Conservation (phyloP, 1,284 basidiomycete genomes). For the Puccinia novopanici region DNA sequence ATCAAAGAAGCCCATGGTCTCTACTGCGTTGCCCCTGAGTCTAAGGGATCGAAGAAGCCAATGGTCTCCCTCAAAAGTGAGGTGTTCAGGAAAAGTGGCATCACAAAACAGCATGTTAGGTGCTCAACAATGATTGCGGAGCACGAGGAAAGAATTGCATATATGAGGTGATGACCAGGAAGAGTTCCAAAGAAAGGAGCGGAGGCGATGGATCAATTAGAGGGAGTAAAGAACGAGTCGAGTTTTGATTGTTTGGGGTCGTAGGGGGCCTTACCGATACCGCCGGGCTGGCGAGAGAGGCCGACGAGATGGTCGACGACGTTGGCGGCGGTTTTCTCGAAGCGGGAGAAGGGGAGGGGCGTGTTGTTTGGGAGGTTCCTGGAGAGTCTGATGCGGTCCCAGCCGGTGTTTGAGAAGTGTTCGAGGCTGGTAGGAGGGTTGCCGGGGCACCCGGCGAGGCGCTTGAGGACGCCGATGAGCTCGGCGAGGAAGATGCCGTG, state of each 20-base stretch:
- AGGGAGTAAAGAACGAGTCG: slow-evolving; percentile 13
- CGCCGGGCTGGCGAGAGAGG: slow-evolving; percentile 12
- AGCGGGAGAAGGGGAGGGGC: neutral
- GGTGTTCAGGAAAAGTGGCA: too few species aligned
- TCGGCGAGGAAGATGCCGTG: slow-evolving; percentile 37
- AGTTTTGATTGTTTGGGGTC: slow-evolving; percentile 33
- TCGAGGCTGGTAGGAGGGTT: slow-evolving; percentile 1
- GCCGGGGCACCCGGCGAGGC: neutral
- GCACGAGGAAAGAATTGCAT: too few species aligned
- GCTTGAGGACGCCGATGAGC: neutral
- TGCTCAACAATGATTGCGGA: too few species aligned
- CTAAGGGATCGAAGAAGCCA: too few species aligned
- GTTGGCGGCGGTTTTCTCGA: slow-evolving; percentile 5
- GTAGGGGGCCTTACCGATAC: slow-evolving; percentile 17
- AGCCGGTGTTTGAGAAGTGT: slow-evolving; percentile 37
- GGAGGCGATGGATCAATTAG: too few species aligned
- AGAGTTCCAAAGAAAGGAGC: too few species aligned
- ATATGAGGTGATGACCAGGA: too few species aligned
- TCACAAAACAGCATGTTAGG: too few species aligned
- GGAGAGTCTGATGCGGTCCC: slow-evolving; percentile 16
- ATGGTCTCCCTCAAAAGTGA: too few species aligned
- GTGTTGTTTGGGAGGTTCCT: neutral
- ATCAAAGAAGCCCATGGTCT: too few species aligned
- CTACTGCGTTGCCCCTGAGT: too few species aligned
- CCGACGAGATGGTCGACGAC: slow-evolving; percentile 12